Percentiles rank a stretch among this genome's conserved stretches.
Conservation (phyloP, 768 basidiomycete genomes). For the Hygrophorus pudorinus region DNA sequence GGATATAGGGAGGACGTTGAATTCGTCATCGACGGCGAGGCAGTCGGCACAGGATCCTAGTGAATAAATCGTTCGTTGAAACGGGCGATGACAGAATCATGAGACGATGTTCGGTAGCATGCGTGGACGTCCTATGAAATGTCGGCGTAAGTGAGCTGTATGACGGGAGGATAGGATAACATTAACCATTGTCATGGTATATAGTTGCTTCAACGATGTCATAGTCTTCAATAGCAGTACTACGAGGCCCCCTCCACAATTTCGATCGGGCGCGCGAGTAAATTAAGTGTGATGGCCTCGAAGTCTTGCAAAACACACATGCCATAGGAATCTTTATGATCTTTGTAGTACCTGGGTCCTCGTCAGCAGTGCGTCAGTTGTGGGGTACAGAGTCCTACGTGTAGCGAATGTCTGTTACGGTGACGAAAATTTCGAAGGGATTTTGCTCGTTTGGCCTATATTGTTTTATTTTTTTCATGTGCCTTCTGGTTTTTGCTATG, state of each 20-base stretch:
- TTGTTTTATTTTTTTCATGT: conserved; percentile 93
- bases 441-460: conserved; percentile 91
- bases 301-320: conserved; percentile 98
- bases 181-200: conserved; percentile 74
- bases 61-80: conserved; percentile 99
- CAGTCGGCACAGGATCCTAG: conserved; percentile 90
- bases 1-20: conserved; percentile 94
- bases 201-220: conserved; percentile 84
- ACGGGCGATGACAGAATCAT: conserved; percentile 81
- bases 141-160: not conserved
- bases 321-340: conserved; percentile 94
- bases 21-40: conserved; percentile 91
- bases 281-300: conserved; percentile 94
- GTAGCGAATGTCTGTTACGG: conserved; percentile 98
- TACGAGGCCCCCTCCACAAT: conserved; percentile 93
- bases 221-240: conserved; percentile 91
- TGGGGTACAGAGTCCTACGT: conserved; percentile 43
- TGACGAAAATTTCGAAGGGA: conserved; percentile 97
- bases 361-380: not conserved
- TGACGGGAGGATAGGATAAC: conserved; percentile 7
- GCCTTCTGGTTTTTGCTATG: conserved; percentile 96
- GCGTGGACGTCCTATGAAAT: conserved; percentile 88
- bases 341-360: conserved; percentile 67
- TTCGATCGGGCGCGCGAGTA: conserved; percentile 94
- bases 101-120: conserved; percentile 86